Evolutionary conservation across 2,329 filamentous ascomycete species (phyloP).

Genomic region (Calonectria fujianensis): DNA sequence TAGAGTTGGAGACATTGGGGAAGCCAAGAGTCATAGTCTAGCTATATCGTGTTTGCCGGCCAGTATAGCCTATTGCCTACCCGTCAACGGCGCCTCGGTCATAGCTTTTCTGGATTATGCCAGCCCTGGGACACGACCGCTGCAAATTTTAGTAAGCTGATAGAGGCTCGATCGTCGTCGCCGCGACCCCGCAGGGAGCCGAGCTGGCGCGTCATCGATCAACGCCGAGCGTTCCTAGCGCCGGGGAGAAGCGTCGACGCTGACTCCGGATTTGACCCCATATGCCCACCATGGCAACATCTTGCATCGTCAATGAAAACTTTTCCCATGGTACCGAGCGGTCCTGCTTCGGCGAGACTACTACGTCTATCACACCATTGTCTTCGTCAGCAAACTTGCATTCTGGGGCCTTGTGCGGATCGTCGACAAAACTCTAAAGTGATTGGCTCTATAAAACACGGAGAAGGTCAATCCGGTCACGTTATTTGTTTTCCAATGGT

Average conservation of each 20-base stretch:
- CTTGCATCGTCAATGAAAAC: not conserved
- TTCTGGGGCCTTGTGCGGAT: not conserved
- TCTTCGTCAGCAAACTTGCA: not conserved
- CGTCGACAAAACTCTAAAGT: not conserved
- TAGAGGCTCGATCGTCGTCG: not conserved
- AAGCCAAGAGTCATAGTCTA: not conserved
- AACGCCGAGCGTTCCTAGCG: slow-evolving; percentile 18
- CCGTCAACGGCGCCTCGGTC: not conserved
- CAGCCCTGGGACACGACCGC: too few relatives aligned
- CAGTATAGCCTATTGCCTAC: not conserved
- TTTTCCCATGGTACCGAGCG: slow-evolving; percentile 15
- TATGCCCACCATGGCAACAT: slow-evolving; percentile 10
- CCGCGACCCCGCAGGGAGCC: not conserved
- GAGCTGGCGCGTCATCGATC: slow-evolving; percentile 21
- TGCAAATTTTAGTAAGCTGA: not conserved
- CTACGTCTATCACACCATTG: not conserved
- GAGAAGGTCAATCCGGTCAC: not conserved
- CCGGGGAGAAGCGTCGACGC: not conserved
- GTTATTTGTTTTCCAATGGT: not conserved
- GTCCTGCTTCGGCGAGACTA: slow-evolving; percentile 20
- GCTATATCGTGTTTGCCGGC: not conserved
- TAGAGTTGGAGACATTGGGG: slow-evolving; percentile 8
- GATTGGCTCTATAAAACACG: not conserved
- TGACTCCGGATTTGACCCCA: slow-evolving; percentile 12
- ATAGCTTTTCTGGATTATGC: not conserved